Conservation (phyloP, 1,139 yeast genomes). For the Ogataea hybrid region DNA sequence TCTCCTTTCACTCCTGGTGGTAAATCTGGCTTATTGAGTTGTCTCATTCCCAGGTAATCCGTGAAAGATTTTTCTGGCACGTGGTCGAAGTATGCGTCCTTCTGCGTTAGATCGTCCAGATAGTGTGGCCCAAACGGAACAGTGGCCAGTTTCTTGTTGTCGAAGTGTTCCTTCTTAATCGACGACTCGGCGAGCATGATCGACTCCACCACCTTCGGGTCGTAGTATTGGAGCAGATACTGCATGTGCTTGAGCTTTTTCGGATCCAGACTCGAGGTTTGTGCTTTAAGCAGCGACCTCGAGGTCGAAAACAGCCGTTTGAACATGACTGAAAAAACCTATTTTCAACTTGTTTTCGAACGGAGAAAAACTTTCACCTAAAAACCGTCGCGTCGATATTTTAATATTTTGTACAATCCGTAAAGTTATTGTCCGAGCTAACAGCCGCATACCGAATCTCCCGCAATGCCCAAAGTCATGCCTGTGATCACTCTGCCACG, state of each 20-base stretch:
- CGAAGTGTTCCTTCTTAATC: constrained; percentile 61
- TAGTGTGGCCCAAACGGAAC: constrained; percentile 59
- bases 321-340: neutral
- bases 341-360: neutral
- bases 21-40: constrained; percentile 26
- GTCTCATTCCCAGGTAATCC: constrained; percentile 23
- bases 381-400: constrained; percentile 8
- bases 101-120: constrained; percentile 55
- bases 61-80: constrained; percentile 18
- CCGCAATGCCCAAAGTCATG: neutral
- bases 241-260: constrained; percentile 45
- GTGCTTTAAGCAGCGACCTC: constrained; percentile 1
- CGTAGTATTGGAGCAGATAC: constrained; percentile 65
- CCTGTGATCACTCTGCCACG: constrained; percentile 28
- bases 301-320: constrained; percentile 12
- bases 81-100: constrained; percentile 48
- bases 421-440: neutral
- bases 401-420: neutral
- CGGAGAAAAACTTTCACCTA: constrained; percentile 1
- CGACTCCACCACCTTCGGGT: constrained; percentile 75
- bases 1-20: constrained; percentile 17
- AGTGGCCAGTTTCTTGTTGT: constrained; percentile 35
- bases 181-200: constrained; percentile 77
- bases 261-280: constrained; percentile 18
- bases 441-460: neutral